A percentile compares a stretch with the other conserved stretches of the same genome.
Conservation (phyloP, 139 green algal genomes). For the Micractinium sp. region DNA sequence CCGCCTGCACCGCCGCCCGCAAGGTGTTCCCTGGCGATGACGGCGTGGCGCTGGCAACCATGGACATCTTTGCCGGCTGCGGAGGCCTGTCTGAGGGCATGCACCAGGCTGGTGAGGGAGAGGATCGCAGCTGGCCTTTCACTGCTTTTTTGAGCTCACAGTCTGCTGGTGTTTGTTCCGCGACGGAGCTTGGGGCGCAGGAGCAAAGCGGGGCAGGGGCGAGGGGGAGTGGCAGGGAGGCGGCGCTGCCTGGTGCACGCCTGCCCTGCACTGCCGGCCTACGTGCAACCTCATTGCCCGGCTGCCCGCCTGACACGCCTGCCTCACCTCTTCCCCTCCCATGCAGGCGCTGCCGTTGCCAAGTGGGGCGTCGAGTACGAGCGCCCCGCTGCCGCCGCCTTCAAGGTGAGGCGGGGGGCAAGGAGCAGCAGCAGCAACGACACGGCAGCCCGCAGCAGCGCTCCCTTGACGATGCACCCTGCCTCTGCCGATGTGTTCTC, state of each 20-base stretch:
- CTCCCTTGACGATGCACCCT: background rate
- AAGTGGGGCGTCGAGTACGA: slow-evolving; percentile 98
- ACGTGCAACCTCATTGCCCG: too few relatives aligned
- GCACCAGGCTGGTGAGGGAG: slow-evolving; percentile 74
- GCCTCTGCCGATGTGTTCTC: too few relatives aligned
- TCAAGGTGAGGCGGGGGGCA: slow-evolving; percentile 45
- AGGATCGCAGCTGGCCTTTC: background rate
- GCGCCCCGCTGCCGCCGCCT: slow-evolving; percentile 85
- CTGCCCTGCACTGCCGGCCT: background rate
- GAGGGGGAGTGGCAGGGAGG: too few relatives aligned
- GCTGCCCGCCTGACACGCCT: background rate
- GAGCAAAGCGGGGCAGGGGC: too few relatives aligned
- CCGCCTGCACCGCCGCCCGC: background rate
- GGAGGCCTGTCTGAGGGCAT: slow-evolving; percentile 94
- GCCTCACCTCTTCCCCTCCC: background rate
- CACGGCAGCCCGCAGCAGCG: background rate
- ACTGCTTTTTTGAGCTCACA: background rate
- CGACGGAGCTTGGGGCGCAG: background rate
- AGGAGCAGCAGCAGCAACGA: background rate
- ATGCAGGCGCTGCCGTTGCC: slow-evolving; percentile 63
- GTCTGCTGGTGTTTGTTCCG: background rate
- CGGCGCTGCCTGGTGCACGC: background rate
- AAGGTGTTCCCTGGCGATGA: slow-evolving; percentile 45
- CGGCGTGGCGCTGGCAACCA: slow-evolving; percentile 65
- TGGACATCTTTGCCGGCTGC: slow-evolving; percentile 99